Conservation (phyloP, 768 basidiomycete species). For the Tricholoma saponaceum region DNA sequence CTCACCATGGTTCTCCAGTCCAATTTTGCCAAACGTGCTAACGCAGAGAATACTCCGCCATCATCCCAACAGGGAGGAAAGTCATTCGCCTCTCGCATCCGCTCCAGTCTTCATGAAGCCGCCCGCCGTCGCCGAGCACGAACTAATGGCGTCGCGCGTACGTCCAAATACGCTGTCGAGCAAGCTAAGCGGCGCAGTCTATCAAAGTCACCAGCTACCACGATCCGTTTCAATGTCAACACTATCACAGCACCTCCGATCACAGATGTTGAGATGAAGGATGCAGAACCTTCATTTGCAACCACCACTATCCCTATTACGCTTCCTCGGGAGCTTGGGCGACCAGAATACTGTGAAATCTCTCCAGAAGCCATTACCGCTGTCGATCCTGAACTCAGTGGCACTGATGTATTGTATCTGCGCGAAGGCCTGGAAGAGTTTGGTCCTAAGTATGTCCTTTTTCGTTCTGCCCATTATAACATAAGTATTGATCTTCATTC, state of each 20-base stretch:
- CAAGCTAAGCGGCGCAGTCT: slow-evolving; percentile 34
- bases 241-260: slow-evolving; percentile 10
- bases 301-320: slow-evolving; percentile 27
- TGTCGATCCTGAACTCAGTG: slow-evolving; percentile 45
- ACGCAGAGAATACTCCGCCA: slow-evolving; percentile 32
- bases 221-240: slow-evolving; percentile 24
- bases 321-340: slow-evolving; percentile 50
- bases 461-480: not conserved
- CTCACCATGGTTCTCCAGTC: slow-evolving; percentile 24
- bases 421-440: slow-evolving; percentile 44
- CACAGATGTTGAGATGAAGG: slow-evolving; percentile 30
- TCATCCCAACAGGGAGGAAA: slow-evolving; percentile 11
- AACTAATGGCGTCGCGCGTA: slow-evolving; percentile 20
- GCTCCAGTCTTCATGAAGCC: slow-evolving; percentile 18
- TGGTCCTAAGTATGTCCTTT: slow-evolving; percentile 33
- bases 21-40: slow-evolving; percentile 16
- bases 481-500: slow-evolving; percentile 1
- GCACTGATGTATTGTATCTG: slow-evolving; percentile 49
- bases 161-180: slow-evolving; percentile 29
- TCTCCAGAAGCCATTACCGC: slow-evolving; percentile 41
- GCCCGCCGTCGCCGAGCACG: slow-evolving; percentile 38
- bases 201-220: slow-evolving; percentile 17
- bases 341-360: slow-evolving; percentile 47
- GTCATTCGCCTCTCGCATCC: slow-evolving; percentile 16
- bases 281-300: slow-evolving; percentile 15